These are phyloP conservation scores for Xylariaceae sp. DNA, from an alignment of 2,329 filamentous ascomycete genomes.

Conservation along the genomic window DNA sequence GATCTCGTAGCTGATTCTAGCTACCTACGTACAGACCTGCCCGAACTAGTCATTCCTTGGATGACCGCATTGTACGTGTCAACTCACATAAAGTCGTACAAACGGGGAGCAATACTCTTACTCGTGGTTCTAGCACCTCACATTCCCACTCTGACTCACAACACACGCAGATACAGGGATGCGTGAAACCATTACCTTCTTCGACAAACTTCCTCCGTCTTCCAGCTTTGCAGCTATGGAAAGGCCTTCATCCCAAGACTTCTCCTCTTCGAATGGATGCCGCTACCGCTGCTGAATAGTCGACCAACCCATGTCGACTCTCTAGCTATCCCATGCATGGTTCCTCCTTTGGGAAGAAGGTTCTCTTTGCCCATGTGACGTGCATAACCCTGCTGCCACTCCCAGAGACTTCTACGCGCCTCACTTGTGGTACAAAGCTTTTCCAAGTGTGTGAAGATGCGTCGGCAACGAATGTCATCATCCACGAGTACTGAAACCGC, in stretches of 20 bases:
- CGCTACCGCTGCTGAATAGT: slow-evolving; percentile 22
- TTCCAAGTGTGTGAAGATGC: slow-evolving; percentile 45
- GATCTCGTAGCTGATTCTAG: too few relatives aligned
- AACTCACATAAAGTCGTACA: neutral
- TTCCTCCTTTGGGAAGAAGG: slow-evolving; percentile 38
- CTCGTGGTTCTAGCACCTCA: too few relatives aligned
- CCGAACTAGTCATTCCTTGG: neutral
- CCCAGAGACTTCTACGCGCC: slow-evolving; percentile 43
- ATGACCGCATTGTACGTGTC: neutral
- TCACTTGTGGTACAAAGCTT: slow-evolving; percentile 43
- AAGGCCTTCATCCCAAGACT: slow-evolving; percentile 5
- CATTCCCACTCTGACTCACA: too few relatives aligned
- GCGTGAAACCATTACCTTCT: neutral
- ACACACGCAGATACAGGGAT: too few relatives aligned
- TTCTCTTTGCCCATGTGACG: slow-evolving; percentile 34
- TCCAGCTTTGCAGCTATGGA: neutral
- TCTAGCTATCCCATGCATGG: slow-evolving; percentile 17
- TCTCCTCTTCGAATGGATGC: slow-evolving; percentile 9
- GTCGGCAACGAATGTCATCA: slow-evolving; percentile 40
- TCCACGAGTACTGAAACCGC: slow-evolving; percentile 25
- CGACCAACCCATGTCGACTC: slow-evolving; percentile 28
- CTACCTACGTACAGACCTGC: neutral
- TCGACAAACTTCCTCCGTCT: neutral
- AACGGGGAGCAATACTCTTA: neutral
- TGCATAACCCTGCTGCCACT: slow-evolving; percentile 48